A percentile compares a stretch with the other conserved stretches of the same genome.
Evolutionary conservation across 257 asterid genomes (phyloP).

Genomic region (Plantago major): DNA sequence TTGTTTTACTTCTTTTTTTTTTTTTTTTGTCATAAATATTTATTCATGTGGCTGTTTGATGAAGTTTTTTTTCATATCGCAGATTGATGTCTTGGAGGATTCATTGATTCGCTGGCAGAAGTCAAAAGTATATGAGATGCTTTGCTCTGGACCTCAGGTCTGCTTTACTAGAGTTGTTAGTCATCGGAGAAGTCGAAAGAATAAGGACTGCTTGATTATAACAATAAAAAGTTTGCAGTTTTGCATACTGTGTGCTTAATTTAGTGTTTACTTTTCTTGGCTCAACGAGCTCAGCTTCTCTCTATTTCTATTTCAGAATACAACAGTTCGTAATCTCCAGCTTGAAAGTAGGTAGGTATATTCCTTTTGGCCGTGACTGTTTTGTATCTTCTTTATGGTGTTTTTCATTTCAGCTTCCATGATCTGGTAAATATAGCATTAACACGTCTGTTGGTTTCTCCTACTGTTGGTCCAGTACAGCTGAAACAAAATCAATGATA

Average conservation of each 20-base stretch:
- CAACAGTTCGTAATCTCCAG: constrained; percentile 32
- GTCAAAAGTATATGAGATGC: constrained; percentile 53
- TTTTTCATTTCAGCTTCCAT: not conserved
- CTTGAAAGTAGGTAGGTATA: constrained; percentile 48
- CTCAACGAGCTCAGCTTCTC: constrained; percentile 27
- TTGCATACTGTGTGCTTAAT: constrained; percentile 12
- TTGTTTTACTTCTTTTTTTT: not conserved
- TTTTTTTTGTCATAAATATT: constrained; percentile 6
- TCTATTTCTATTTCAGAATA: constrained; percentile 44
- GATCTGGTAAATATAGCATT: constrained; percentile 11
- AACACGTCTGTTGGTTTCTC: constrained; percentile 13
- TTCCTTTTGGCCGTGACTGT: constrained; percentile 5
- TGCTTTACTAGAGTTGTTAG: constrained; percentile 21
- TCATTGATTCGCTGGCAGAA: constrained; percentile 47
- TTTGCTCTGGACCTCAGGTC: constrained; percentile 58
- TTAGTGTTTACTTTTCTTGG: constrained; percentile 21
- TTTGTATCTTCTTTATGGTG: constrained; percentile 22
- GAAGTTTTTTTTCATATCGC: constrained; percentile 23
- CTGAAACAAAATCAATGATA: constrained; percentile 50
- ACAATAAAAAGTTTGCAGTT: constrained; percentile 15
- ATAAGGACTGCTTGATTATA: constrained; percentile 6
- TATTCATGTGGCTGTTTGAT: constrained; percentile 13
- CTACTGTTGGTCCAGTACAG: constrained; percentile 46
- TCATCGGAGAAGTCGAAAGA: constrained; percentile 16
- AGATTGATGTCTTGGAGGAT: constrained; percentile 71